Conservation (phyloP, 2,329 filamentous ascomycete genomes). For the Aspergillus oerlinghausenensis region DNA sequence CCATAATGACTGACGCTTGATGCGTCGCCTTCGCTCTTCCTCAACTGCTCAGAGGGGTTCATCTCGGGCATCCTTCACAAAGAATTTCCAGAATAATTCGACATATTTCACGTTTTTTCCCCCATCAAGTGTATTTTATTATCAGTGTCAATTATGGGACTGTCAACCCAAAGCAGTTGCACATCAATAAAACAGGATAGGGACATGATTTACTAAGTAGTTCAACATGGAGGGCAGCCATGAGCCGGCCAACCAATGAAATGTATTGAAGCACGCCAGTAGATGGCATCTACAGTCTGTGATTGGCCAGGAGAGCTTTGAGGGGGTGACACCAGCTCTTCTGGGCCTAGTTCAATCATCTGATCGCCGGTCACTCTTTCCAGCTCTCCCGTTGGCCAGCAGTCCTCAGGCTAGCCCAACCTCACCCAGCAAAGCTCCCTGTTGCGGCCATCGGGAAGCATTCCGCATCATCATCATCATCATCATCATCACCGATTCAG, state of each 20-base stretch:
- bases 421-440: conserved; percentile 2
- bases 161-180: conserved; percentile 11
- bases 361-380: neutral
- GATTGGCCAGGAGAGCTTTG: neutral
- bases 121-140: neutral
- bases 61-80: neutral
- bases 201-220: conserved; percentile 13
- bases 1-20: no score
- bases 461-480: neutral
- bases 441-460: neutral
- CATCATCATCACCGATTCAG: neutral
- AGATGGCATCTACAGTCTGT: neutral
- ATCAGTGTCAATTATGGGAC: conserved; percentile 8
- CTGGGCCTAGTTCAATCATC: conserved; percentile 13
- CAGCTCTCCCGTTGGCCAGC: conserved; percentile 4
- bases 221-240: conserved; percentile 8
- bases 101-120: neutral
- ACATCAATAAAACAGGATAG: conserved; percentile 8
- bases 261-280: conserved; percentile 3
- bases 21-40: neutral
- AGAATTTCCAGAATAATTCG: neutral
- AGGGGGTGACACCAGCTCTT: conserved; percentile 13
- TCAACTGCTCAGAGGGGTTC: neutral
- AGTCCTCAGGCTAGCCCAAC: conserved; percentile 2
- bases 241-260: conserved; percentile 12